Conservation (phyloP, 495 filamentous ascomycete genomes). For the Gamarada debralockiae region DNA sequence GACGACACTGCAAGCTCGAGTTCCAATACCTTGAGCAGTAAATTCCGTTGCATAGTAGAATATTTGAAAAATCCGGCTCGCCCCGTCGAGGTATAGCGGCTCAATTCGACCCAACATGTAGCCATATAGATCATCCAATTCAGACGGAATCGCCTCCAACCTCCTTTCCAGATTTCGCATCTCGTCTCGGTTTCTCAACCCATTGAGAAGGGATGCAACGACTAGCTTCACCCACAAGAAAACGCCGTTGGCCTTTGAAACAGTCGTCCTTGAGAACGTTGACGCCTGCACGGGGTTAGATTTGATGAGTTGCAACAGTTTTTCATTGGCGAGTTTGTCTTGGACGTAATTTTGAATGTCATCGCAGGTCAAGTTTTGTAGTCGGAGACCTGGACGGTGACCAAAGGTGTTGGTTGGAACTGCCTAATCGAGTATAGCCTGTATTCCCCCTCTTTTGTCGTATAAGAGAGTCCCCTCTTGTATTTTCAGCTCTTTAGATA, state of each 20-base stretch:
- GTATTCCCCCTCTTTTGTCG: too few relatives aligned
- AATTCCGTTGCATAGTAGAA: neutral
- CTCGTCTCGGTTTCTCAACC: neutral
- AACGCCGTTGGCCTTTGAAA: constrained; percentile 28
- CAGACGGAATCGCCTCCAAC: neutral
- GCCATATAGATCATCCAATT: neutral
- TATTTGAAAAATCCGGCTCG: neutral
- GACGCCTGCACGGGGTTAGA: neutral
- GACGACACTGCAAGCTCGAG: neutral
- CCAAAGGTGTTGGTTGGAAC: too few relatives aligned
- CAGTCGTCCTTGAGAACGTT: constrained; percentile 20
- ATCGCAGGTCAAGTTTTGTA: constrained; percentile 10
- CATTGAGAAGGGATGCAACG: neutral
- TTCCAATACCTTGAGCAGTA: neutral
- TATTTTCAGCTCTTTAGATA: too few relatives aligned
- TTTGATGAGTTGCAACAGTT: neutral
- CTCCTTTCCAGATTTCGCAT: neutral
- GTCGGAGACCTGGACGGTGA: too few relatives aligned
- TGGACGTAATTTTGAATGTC: constrained; percentile 22
- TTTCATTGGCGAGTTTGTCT: constrained; percentile 19
- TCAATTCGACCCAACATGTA: constrained; percentile 8
- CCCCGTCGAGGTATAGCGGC: neutral
- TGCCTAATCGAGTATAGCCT: too few relatives aligned
- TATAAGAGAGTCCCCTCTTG: too few relatives aligned
- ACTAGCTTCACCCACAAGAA: constrained; percentile 33